Base-by-base conservation (phyloP, 768 basidiomycete species). In the Kockovaella imperatae region DNA sequence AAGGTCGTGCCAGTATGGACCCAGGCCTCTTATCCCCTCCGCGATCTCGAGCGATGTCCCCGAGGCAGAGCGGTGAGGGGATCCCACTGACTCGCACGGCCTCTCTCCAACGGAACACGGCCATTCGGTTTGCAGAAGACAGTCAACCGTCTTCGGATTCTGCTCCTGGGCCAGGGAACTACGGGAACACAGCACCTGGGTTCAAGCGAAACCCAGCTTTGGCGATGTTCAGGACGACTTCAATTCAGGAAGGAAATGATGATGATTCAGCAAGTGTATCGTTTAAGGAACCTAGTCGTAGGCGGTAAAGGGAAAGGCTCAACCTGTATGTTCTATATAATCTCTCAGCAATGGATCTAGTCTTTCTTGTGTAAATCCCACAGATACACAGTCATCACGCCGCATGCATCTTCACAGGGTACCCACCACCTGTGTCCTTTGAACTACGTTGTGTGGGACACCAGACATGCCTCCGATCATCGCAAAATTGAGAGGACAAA, bases 71-170 rank as follows among this genome's bases (percentile, higher is more conserved):
- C 31, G n/a, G 31, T n/a, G n/a, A 32, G 31, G 10, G 29, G 18
- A 29, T 18, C n/a, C 17, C 25, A 15, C 7, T 24, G 20, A 36
- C 38, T 26, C 18, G 23, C 10, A 2, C 44, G 30, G 29, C 21
- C 51, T 29, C 45, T 36, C 20, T 23, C 52, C 34, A 14, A 34
- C 42, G 29, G 20, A 30, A 21, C n/a, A n/a, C n/a, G n/a, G 54
- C 60, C 3, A 59, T 70, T 11, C 53, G 69, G 11, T 70, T 70
- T 35, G 69, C 66, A 4, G 46, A 50, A 24, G 62, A 60, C 30
- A 49, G 53, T 1, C 50, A 53, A 4, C 35, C 46, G 30, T 62
- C 60, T 2, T 57, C 54, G 2, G 67, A 68, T n/a, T 67, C 66
- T 7, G 67, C 61, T 2, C 69, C 66, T 4, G 52, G 58, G 2